Percentiles rank a stretch among this genome's conserved stretches.
Conservation (phyloP, 805 yeast species). For the Yarrowia yakushimensis region DNA sequence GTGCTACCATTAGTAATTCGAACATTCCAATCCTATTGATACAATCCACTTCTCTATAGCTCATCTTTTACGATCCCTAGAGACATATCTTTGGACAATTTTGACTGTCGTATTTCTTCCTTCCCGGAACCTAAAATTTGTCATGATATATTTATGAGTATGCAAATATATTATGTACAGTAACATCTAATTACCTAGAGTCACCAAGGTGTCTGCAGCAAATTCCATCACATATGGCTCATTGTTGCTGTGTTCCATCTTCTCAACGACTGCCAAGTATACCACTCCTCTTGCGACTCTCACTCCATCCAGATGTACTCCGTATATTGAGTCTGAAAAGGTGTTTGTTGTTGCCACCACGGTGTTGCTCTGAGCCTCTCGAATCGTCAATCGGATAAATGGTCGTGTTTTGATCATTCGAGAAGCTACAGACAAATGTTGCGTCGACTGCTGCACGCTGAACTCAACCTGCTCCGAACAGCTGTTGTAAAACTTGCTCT, state of each 20-base stretch:
- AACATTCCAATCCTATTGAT: too few relatives aligned
- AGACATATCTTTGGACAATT: too few relatives aligned
- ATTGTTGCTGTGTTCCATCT: conserved; percentile 3
- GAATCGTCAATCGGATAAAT: background rate
- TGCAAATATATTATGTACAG: background rate
- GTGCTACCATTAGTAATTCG: too few relatives aligned
- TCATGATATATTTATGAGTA: too few relatives aligned
- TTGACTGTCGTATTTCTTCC: background rate
- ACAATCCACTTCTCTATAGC: too few relatives aligned
- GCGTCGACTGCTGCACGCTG: background rate
- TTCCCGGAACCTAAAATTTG: too few relatives aligned
- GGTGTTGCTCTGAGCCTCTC: background rate
- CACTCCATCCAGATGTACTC: conserved; percentile 3
- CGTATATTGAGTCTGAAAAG: conserved; percentile 14
- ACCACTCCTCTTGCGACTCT: background rate
- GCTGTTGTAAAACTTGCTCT: conserved; percentile 7
- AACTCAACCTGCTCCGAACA: conserved; percentile 12
- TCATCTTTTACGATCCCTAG: too few relatives aligned
- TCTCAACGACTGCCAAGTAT: background rate
- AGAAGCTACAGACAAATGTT: background rate
- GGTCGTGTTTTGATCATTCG: background rate
- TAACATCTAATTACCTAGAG: background rate
- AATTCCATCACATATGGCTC: background rate
- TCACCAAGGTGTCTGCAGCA: background rate
- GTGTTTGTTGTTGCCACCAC: background rate